Evolutionary conservation across 805 yeast species (phyloP).

Genomic region (Sugiyamaella mastotermitis): DNA sequence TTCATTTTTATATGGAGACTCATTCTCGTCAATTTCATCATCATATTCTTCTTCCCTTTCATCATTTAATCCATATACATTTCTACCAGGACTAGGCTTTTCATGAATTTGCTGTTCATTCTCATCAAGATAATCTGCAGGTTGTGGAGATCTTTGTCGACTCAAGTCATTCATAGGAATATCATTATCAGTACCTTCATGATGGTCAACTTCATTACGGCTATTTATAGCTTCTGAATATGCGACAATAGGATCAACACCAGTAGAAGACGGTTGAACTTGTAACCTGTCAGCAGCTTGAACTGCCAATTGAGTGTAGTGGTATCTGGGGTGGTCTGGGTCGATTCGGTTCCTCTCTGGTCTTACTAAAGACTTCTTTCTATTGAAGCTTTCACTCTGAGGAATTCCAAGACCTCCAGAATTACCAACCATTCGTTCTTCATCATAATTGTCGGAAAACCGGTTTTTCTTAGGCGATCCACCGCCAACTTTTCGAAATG

Average conservation of each 20-base stretch:
- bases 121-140: conserved; percentile 5
- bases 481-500: conserved; percentile 7
- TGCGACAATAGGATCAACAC: conserved; percentile 51
- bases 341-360: conserved; percentile 73
- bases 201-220: conserved; percentile 12
- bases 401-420: conserved; percentile 3
- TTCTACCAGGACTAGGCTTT: too few relatives aligned
- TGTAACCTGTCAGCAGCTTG: conserved; percentile 56
- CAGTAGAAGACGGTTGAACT: conserved; percentile 65
- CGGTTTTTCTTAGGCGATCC: conserved; percentile 1
- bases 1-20: not conserved
- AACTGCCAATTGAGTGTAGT: conserved; percentile 68
- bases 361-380: conserved; percentile 68
- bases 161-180: too few relatives aligned
- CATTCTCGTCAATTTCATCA: not conserved
- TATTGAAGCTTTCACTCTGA: conserved; percentile 21
- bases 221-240: conserved; percentile 2
- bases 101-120: too few relatives aligned
- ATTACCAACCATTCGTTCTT: not conserved
- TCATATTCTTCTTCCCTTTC: conserved; percentile 30
- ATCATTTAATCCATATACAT: conserved; percentile 56
- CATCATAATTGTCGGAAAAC: not conserved
- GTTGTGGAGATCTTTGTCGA: too few relatives aligned
- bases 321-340: conserved; percentile 68
- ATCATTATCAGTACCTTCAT: conserved; percentile 7